These are phyloP conservation scores for Citrus glauca DNA, from an alignment of 345 rosid species.

Conservation along the genomic window DNA sequence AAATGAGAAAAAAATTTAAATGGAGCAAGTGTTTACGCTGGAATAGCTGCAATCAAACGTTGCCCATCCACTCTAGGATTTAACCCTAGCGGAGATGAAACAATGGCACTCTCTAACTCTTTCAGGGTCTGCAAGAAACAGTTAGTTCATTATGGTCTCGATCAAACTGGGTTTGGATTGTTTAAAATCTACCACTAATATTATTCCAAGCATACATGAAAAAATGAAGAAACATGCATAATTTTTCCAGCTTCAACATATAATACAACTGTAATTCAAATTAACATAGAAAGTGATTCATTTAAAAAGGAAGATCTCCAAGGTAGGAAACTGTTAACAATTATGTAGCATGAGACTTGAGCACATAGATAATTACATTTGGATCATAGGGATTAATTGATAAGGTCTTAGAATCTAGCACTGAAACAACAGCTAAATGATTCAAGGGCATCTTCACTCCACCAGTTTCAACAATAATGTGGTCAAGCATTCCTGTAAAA, in stretches of 20 bases:
- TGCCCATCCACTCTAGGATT: conserved; percentile 82
- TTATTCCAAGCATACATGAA: neutral
- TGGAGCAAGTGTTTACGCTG: conserved; percentile 48
- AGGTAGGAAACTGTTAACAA: neutral
- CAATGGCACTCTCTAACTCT: conserved; percentile 78
- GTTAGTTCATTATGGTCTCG: neutral
- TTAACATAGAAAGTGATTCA: neutral
- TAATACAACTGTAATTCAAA: neutral
- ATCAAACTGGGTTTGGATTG: neutral
- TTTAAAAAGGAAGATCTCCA: neutral
- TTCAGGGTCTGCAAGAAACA: conserved; percentile 59
- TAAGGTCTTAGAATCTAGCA: conserved; percentile 80
- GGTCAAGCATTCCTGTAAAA: conserved; percentile 88
- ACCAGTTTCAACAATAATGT: conserved; percentile 73
- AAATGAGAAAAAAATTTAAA: neutral
- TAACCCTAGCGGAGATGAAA: conserved; percentile 84
- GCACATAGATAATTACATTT: conserved; percentile 39
- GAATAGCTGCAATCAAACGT: conserved; percentile 77
- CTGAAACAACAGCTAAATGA: conserved; percentile 86
- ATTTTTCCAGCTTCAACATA: neutral
- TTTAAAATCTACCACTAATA: neutral
- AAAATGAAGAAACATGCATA: neutral
- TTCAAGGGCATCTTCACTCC: conserved; percentile 76
- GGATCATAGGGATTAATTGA: conserved; percentile 94
- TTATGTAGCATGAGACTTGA: neutral